Evolutionary conservation across 441 rosid genomes (phyloP), one percentile per base, ranked within the genome.

Genomic region (Adansonia grandidieri): DNA sequence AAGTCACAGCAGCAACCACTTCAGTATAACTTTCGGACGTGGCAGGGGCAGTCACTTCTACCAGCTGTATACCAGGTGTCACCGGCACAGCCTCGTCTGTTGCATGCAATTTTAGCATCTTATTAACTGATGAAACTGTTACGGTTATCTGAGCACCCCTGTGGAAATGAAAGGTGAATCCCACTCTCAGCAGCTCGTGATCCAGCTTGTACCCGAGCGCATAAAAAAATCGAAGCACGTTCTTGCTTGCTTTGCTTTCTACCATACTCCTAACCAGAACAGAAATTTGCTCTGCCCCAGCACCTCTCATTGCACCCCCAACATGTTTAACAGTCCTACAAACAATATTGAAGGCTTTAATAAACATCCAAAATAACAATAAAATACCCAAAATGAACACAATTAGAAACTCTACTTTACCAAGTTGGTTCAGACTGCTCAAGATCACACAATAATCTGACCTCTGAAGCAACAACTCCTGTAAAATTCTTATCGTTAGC

Each of bases 171-270:
- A 96, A 94, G 24, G 94, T 84, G 80, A 92, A 93, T 40, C 98
- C 98, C 2, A 91, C 99, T 86, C 93, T 90, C 77, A 96, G 88
- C 70, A 93, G 89, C 85, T 94, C 99, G 20, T 93, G 95, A 79
- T 96, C 98, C 86, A 96, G 82, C 85, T 93, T 96, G 84, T 96
- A 96, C 47, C 99, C 98, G 10, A 96, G 95, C 0, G 94, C 83
- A 54, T 91, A 85, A 81, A 96, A 94, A 67, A 93, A 79, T 8
- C 91, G 89, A 74, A 93, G 85, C 9, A 88, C 97, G 37, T 94
- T 94, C 93, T 93, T 93, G 96, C 98, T 94, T 19, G 90, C 95
- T 90, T 93, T 96, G 83, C 99, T 94, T 71, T 94, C 98, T 53
- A 93, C 85, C 98, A 90, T 89, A 50, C 82, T 86, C 83, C 98